Evolutionary conservation across 495 filamentous ascomycete species (phyloP), one percentile per base, ranked within the genome.

Genomic region (Lasiosphaeria ovina): DNA sequence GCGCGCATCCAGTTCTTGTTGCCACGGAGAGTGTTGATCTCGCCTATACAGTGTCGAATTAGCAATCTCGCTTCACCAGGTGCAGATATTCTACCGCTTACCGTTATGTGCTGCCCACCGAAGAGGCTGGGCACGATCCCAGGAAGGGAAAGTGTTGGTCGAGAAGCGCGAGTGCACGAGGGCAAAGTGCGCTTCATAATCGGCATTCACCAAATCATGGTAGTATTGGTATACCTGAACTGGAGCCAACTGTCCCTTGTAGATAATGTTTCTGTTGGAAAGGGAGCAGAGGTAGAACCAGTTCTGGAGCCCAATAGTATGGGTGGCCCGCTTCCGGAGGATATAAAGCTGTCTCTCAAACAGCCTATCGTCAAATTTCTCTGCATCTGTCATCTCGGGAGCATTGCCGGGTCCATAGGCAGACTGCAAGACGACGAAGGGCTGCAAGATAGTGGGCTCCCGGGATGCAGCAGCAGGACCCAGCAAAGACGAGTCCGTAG

Each of bases 1-100:
- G 94, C 93, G 59, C 94, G 86, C 94, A 99, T 99, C 94, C 95
- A 99, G 78, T 99, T 99, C 83, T 99, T 99, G 80, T 99, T 99
- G 52, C 94, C 94, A 66, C 94, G 89, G 63, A 99, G 80, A 3
- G 94, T 99, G 74, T 99, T 99, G 65, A 99, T 98, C 76, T 99
- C 94, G 79, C 82, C 79, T 87, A 24, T 49, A 40, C 16, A 50
- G 58, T 33, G 10, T 66, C 84, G 75, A 83, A 73, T 72, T 17
- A 9, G 9, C 33, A 47, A 14, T 47, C 16, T 34, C 24, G 36
- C 42, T 33, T 60, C 62, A 51, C 63, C 53, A 61, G 14, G 58
- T 58, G 40, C 6, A 35, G 24, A 24, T 24, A 24, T 24, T 50
- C 40, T 63, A 72, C 60, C 40, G 66, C 74, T 71, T 77, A 88